Conservation (phyloP, 208 protist species). For the Lotmaria passim region DNA sequence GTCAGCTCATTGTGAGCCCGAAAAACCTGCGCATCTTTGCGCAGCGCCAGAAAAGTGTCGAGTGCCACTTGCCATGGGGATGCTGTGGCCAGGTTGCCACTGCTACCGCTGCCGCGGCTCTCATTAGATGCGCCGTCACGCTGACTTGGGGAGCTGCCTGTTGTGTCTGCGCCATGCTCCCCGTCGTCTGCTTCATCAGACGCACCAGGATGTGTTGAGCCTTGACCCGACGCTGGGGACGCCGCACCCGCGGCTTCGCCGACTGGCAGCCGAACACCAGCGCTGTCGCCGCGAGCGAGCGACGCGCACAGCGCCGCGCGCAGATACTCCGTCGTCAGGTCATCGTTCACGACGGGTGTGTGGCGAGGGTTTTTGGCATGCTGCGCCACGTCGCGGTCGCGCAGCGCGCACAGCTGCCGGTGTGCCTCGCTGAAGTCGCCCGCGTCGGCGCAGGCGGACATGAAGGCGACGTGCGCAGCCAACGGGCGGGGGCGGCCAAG, state of each 20-base stretch:
- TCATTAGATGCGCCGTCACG: not conserved
- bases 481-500: conserved; percentile 49
- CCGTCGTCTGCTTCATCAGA: not conserved
- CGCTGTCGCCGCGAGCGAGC: not conserved
- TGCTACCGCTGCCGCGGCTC: not conserved
- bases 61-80: conserved; percentile 53
- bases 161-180: too few relatives aligned
- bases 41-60: conserved; percentile 45
- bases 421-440: conserved; percentile 58
- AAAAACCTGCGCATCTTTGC: conserved; percentile 36
- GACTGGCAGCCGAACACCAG: not conserved
- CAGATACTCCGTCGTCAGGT: conserved; percentile 70
- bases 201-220: too few relatives aligned
- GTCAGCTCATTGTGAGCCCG: conserved; percentile 50
- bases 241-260: not conserved
- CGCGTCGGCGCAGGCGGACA: conserved; percentile 60
- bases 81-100: not conserved
- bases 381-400: conserved; percentile 36
- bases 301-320: conserved; percentile 51
- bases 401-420: conserved; percentile 42
- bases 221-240: not conserved
- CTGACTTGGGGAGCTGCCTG: not conserved
- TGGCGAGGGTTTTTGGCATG: conserved; percentile 36
- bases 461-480: conserved; percentile 60
- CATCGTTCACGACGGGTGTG: conserved; percentile 56